These are phyloP conservation scores for Arthrobotrys pseudoclavata DNA, from an alignment of 2,329 filamentous ascomycete species.

Conservation along the genomic window DNA sequence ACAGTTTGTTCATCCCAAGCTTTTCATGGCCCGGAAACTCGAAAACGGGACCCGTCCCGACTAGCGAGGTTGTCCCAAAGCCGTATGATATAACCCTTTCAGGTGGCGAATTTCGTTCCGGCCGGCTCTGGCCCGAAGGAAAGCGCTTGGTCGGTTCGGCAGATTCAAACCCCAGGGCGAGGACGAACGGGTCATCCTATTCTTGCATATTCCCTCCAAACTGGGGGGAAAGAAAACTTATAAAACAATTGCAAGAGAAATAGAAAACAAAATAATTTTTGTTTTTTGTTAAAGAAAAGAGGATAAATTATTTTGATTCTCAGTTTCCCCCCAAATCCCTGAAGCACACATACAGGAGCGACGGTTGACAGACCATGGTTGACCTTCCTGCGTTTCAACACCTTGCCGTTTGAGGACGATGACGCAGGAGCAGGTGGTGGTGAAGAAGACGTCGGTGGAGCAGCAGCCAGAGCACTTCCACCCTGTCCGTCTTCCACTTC, in stretches of 20 bases:
- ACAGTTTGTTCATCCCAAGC: constrained; percentile 10
- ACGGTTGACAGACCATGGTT: constrained; percentile 79
- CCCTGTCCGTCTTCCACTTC: constrained; percentile 61
- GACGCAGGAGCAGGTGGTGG: constrained; percentile 63
- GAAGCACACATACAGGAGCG: constrained; percentile 59
- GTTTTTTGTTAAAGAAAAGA: not conserved
- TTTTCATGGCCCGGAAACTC: constrained; percentile 41
- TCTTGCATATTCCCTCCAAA: constrained; percentile 64
- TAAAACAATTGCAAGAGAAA: constrained; percentile 61
- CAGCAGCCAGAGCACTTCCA: constrained; percentile 64
- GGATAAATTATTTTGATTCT: constrained; percentile 41
- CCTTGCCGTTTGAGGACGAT: constrained; percentile 72
- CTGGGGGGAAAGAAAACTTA: constrained; percentile 40
- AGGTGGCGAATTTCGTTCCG: constrained; percentile 59
- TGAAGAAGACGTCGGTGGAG: constrained; percentile 60
- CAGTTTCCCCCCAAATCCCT: constrained; percentile 59
- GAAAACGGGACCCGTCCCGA: constrained; percentile 48
- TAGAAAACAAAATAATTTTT: constrained; percentile 61
- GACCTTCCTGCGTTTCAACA: constrained; percentile 82
- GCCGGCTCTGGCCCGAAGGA: constrained; percentile 58
- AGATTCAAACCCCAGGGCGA: constrained; percentile 46
- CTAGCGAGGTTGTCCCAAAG: constrained; percentile 60
- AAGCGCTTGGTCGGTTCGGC: constrained; percentile 57
- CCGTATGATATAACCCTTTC: constrained; percentile 41
- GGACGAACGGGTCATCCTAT: constrained; percentile 69